Base-by-base conservation (phyloP, 805 yeast species). In the Candida suzukii region DNA sequence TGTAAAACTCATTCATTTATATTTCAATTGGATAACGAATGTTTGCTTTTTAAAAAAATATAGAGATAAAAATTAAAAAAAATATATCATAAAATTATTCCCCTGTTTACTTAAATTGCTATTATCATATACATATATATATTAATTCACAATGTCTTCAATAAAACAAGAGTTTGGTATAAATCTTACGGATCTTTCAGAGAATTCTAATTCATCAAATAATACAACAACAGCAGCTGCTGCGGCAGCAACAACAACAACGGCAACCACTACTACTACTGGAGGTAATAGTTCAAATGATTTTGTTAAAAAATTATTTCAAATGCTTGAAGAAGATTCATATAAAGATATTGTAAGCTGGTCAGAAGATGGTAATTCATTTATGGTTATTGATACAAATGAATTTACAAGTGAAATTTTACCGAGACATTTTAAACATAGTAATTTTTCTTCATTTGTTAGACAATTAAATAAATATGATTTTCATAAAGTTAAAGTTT, bases 391-490 rank as follows among this genome's bases (percentile, higher is more conserved):
- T 27, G 95, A 93, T 63, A 87, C 95, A 13, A 87, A 84, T 56
- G 95, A 84, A 51, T 90, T 90, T 63, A 87, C 97, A 28, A 83
- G 83, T 48, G 83, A 82, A 39, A 84, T 93, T 13, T 72, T 93
- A 38, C 98, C 98, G 14, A 77, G 80, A 39, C 96, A 91, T 63
- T 93, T 93, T 69, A 91, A 90, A 55, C 99, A 93, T 63, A 78
- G 88, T 43, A 93, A 93, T 65, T 93, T 91, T 65, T 91, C 98
- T 29, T 78, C 90, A 51, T 91, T 91, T 66, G 98, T 91, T 18
- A 76, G 99, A 36, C 99, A 93, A 60, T 70, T 93, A 53, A 93
- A 93, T 71, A 93, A 93, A 63, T 93, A 93, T 58, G 99, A 91
- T 63, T 93, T 93, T 68, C 99, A 93, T 69, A 93, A 93, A 65